phyloP scores from a whole-genome alignment of 2,329 filamentous ascomycete genomes.

The Emydomyces testavorans region DNA sequence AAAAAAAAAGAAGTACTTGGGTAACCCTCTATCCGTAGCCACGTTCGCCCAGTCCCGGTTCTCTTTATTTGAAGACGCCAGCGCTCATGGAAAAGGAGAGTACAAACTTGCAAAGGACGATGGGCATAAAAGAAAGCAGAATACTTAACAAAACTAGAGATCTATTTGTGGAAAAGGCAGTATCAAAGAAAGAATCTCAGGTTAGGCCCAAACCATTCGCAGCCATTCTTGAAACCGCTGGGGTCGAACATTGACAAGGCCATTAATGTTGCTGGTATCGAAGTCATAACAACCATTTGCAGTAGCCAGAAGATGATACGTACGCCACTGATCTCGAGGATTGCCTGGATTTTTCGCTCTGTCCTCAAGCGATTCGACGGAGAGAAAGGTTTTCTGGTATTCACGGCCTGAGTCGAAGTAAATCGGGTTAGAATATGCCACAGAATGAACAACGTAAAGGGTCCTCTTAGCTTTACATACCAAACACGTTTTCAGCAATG shows the following conservation, averaged over 20 bases:
- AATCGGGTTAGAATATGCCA: neutral
- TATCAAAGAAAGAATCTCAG: neutral
- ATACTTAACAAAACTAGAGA: too few species aligned
- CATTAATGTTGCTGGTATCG: slow-evolving; percentile 49
- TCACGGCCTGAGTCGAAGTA: slow-evolving; percentile 14
- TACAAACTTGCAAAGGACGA: too few species aligned
- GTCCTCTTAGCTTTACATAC: slow-evolving; percentile 20
- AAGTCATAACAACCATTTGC: slow-evolving; percentile 59
- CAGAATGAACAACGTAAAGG: neutral
- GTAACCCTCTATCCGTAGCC: too few species aligned
- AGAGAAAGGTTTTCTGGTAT: slow-evolving; percentile 21
- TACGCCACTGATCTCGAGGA: slow-evolving; percentile 29
- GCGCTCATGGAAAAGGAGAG: too few species aligned
- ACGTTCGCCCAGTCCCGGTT: too few species aligned
- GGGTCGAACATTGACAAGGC: slow-evolving; percentile 38
- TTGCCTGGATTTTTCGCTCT: slow-evolving; percentile 25
- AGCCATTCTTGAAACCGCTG: slow-evolving; percentile 47
- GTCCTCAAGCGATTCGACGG: slow-evolving; percentile 20
- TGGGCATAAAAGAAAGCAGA: too few species aligned
- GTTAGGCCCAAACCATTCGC: slow-evolving; percentile 34
- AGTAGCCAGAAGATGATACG: slow-evolving; percentile 55
- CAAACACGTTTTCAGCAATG: slow-evolving; percentile 39
- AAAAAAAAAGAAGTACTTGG: too few species aligned
- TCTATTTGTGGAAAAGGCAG: too few species aligned
- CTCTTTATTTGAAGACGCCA: too few species aligned